These are phyloP conservation scores for Penicillium sp. DNA, from an alignment of 2,329 filamentous ascomycete genomes.

Conservation along the genomic window DNA sequence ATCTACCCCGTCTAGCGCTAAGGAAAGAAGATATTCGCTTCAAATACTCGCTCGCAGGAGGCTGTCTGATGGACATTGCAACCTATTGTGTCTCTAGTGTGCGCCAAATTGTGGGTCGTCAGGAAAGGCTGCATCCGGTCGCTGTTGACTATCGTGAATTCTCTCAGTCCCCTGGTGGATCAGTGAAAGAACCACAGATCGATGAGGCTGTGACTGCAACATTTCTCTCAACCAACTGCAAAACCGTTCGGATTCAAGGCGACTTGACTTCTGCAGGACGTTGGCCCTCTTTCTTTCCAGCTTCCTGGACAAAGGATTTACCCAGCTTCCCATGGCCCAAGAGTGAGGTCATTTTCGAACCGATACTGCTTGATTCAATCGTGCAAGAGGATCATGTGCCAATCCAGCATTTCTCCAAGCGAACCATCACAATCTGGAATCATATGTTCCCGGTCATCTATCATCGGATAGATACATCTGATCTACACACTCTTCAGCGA, in stretches of 20 bases:
- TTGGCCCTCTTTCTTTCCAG: constrained; percentile 16
- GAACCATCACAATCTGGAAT: constrained; percentile 26
- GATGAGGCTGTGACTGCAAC: constrained; percentile 24
- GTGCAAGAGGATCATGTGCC: neutral
- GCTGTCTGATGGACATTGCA: constrained; percentile 10
- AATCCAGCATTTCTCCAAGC: constrained; percentile 4
- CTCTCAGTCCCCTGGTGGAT: neutral
- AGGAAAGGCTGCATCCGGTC: neutral
- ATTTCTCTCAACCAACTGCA: constrained; percentile 8
- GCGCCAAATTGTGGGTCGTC: constrained; percentile 8
- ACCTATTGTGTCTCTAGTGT: constrained; percentile 8
- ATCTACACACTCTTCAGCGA: constrained; percentile 36
- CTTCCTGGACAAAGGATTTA: constrained; percentile 5
- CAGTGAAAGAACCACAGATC: constrained; percentile 23
- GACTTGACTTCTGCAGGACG: constrained; percentile 14
- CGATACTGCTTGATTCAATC: constrained; percentile 11
- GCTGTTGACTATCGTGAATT: neutral
- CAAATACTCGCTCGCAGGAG: constrained; percentile 2
- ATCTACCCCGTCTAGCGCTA: constrained; percentile 40
- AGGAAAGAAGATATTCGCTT: constrained; percentile 26
- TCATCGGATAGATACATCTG: constrained; percentile 35
- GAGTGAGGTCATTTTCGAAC: constrained; percentile 19
- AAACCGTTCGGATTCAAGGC: neutral
- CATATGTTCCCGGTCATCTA: constrained; percentile 17
- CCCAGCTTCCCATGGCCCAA: constrained; percentile 24